Evolutionary conservation across 2,329 filamentous ascomycete species (phyloP), one percentile per base, ranked within the genome.

Genomic region (Fusarium redolens): DNA sequence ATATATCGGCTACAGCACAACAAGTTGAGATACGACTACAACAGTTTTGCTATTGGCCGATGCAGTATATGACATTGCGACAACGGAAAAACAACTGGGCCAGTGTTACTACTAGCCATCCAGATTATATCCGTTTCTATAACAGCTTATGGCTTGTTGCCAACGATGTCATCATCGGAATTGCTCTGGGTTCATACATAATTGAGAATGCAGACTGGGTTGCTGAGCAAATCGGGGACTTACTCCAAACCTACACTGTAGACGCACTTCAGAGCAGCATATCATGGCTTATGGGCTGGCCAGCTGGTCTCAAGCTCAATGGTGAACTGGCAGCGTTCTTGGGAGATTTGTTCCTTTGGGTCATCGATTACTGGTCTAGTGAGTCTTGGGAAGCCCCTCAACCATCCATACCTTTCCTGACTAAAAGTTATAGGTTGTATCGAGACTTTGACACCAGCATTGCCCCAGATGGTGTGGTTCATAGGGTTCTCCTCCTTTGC

Each of bases 31-130:
- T 99, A 73, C 93, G 96, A 9, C 87, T 99, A 28, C 95, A 98
- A 80, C 96, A 99, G 80, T 98, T 98, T 79, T 98, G 96, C 82
- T 99, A 99, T 81, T 98, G 96, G 95, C 97, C 96, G 4, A 94
- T 97, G 82, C 96, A 99, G 81, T 98, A 98, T 79, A 88, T 96
- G 47, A 98, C 95, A 20, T 83, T 99, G 51, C 92, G 95, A n/a
- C 91, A 93, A 78, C 89, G 95, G 43, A 97, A 97, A 79, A 91
- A 92, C 71, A 94, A 97, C 76, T 98, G 96, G 96, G 93, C 95
- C 65, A 98, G 96, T 80, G 93, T 98, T 61, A 98, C 95, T 1
- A 96, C 92, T 52, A 97, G 92, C 77, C 96, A 99, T 81, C 94
- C 96, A 1, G 96, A 99, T 81, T 99, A 99, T 81, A 99, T 99